Evolutionary conservation across 2,329 filamentous ascomycete species (phyloP).

Genomic region (Coniochaeta hoffmannii): DNA sequence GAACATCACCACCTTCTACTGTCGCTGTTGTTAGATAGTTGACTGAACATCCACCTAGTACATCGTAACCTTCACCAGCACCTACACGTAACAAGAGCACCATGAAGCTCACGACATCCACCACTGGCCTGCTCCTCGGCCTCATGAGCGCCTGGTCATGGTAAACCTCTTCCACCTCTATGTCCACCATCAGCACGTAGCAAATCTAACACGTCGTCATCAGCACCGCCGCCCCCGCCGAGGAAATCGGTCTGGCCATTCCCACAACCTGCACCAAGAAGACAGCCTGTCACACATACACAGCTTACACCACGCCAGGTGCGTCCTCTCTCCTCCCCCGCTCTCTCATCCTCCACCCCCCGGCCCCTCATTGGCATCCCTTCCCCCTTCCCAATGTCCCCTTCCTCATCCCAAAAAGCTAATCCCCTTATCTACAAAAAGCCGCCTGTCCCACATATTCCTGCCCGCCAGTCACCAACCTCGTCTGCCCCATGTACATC

Average conservation of each 20-base stretch:
- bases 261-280: slow-evolving; percentile 3
- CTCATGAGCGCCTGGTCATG: not conserved
- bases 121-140: not conserved
- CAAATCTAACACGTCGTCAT: not conserved
- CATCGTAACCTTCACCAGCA: not conserved
- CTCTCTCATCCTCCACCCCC: too few species aligned
- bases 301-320: not conserved
- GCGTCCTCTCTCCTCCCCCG: not conserved
- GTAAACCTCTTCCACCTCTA: not conserved
- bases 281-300: not conserved
- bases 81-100: not conserved
- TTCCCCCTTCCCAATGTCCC: not conserved
- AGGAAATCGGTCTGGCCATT: not conserved
- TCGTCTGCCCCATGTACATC: slow-evolving; percentile 22
- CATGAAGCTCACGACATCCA: not conserved
- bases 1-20: not conserved
- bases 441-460: not conserved
- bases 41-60: not conserved
- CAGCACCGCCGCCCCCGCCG: slow-evolving; percentile 1
- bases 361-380: not conserved
- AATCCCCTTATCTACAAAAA: too few species aligned
- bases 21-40: not conserved
- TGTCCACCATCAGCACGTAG: not conserved
- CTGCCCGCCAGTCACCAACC: slow-evolving; percentile 9
- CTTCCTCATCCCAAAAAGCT: not conserved